Evolutionary conservation across 129 eudicot genomes (phyloP), one percentile per base, ranked within the genome.

Genomic region (Sambucus nigra): DNA sequence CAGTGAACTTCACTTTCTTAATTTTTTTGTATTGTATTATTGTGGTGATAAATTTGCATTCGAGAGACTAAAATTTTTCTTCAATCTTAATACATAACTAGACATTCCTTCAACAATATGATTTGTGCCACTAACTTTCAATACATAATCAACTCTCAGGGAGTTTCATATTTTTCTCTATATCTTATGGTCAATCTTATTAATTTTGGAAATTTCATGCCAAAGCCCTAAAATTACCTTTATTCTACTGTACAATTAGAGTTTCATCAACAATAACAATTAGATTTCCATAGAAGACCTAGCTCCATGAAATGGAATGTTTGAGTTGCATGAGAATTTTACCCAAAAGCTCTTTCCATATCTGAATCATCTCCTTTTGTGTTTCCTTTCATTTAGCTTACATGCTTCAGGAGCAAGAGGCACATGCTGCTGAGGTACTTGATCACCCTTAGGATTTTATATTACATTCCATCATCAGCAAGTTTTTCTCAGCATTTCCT

Each of bases 331-430:
- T 26, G 15, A 5, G 26, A 4, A 25, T 45, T 22, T 14, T 11
- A 26, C 11, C 23, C 5, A 1, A 3, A 23, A 17, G 25, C 65
- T 47, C 55, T 17, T 28, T 45, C 7, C 35, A 29, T 8, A 40
- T 50, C 42, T 61, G 0, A 18, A 18, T 28, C 23, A 1, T 51
- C 52, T 12, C 13, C n/a, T 45, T 26, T 39, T 74, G 38, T 60
- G 61, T 32, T 27, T 64, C 39, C 57, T 68, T 65, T 31, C 16
- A 46, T 50, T 65, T 41, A 92, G 99, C 77, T 65, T 82, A 82
- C 76, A 82, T 86, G 94, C 82, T 92, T 63, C 87, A 77, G 54
- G 96, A 92, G 40, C 87, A 86, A 67, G 99, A 86, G 70, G 99
- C 87, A 47, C 68, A 75, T 63, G 99, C 99, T 39, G 82, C 91